Conservation (phyloP, 164 flowering plant species). For the Piper longum region DNA sequence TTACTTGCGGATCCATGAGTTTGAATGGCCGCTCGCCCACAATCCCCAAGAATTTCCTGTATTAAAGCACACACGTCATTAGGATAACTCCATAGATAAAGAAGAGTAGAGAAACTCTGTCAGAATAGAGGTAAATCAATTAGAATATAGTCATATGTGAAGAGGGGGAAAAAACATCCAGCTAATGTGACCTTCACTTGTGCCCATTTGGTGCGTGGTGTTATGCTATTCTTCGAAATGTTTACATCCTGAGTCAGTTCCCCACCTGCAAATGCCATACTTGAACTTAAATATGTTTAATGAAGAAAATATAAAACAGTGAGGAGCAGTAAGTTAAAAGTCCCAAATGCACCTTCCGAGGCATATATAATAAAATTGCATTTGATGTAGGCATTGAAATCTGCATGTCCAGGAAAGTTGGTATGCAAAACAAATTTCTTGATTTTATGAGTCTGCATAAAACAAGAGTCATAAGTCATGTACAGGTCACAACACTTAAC, state of each 20-base stretch:
- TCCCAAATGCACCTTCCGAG: conserved; percentile 24
- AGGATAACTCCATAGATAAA: neutral
- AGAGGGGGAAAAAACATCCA: neutral
- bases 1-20: conserved; percentile 89
- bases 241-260: conserved; percentile 40
- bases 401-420: conserved; percentile 95
- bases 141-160: neutral
- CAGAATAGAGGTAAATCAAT: too few species aligned
- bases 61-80: neutral
- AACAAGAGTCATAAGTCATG: conserved; percentile 3
- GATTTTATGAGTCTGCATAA: conserved; percentile 76
- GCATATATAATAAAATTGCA: conserved; percentile 74
- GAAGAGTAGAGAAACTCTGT: neutral
- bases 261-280: conserved; percentile 21
- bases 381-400: conserved; percentile 88
- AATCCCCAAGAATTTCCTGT: conserved; percentile 89
- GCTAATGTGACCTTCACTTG: conserved; percentile 70
- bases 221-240: conserved; percentile 40
- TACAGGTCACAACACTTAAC: neutral
- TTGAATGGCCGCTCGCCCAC: conserved; percentile 91
- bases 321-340: neutral
- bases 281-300: neutral
- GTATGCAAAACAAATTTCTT: conserved; percentile 95
- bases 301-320: neutral
- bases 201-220: conserved; percentile 94